Evolutionary conservation across 306 rosid genomes (phyloP), one percentile per base, ranked within the genome.

Genomic region (Trichosanthes cucumerina): DNA sequence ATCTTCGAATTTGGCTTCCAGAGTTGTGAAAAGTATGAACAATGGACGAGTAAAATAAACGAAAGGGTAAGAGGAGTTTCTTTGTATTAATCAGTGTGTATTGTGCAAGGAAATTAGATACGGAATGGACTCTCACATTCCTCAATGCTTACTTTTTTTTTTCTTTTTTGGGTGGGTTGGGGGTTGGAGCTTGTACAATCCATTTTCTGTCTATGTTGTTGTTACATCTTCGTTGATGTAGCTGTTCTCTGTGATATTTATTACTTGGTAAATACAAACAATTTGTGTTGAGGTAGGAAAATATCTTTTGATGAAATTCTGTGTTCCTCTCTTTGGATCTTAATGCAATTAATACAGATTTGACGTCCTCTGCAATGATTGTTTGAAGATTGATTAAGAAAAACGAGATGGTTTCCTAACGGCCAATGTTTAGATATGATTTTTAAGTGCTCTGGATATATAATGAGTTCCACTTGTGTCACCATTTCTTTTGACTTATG

Each of bases 21-120:
- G 62, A 31, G 19, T 46, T 34, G 47, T 73, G 60, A 26, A 23
- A 34, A 39, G 28, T 34, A 10, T 56, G 79, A 18, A 54, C 23
- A 56, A 75, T 75, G 50, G 34, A 53, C 34, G 24, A 56, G 53
- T 57, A 5, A 56, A 53, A 12, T 53, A 56, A 54, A 53, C 56
- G 8, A 34, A 76, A 56, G 79, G 79, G 78, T 74, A 74, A 76
- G 79, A 57, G 53, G 53, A 56, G 39, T 53, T 76, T 75, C 50
- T 41, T 72, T 56, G 69, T 76, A 56, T 56, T 36, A 6, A 56
- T 53, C 79, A 76, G 69, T 57, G 79, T 76, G 53, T 39, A 36
- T 19, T 36, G 50, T 56, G 52, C 46, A 76, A 36, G 44, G 66
- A 56, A 34, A 38, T 76, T 56, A 53, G 68, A 76, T 38, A 76